These are phyloP conservation scores for Cylindrotheca fusiformis DNA, from an alignment of 108 stramenopile species.

Conservation along the genomic window DNA sequence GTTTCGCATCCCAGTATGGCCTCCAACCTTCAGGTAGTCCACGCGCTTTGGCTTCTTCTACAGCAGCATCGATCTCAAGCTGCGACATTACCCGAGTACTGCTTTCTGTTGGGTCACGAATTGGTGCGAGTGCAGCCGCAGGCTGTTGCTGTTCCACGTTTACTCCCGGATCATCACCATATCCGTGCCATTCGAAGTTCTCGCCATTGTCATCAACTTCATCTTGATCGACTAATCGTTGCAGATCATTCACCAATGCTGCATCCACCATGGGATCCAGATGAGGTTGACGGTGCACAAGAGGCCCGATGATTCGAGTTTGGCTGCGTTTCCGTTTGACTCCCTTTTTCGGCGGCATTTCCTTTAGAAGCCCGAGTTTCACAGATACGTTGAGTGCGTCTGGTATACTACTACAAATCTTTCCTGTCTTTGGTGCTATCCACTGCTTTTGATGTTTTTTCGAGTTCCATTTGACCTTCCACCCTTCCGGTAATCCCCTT, in stretches of 20 bases:
- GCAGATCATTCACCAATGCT: background rate
- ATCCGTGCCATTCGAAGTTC: too few species aligned
- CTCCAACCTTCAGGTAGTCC: constrained; percentile 65
- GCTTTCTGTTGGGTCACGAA: too few species aligned
- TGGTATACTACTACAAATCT: background rate
- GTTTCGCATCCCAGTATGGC: constrained; percentile 47
- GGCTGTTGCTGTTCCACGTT: too few species aligned
- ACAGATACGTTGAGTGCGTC: background rate
- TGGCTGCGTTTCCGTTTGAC: background rate
- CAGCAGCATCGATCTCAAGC: constrained; percentile 34
- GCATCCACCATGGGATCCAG: background rate
- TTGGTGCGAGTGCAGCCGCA: too few species aligned
- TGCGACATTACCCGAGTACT: constrained; percentile 36
- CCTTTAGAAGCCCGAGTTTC: background rate
- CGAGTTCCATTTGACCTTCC: background rate
- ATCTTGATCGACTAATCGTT: background rate
- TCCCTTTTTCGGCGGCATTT: background rate
- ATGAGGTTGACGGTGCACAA: background rate
- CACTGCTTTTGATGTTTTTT: background rate
- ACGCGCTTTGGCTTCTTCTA: constrained; percentile 42
- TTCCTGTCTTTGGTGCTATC: background rate
- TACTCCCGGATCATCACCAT: too few species aligned
- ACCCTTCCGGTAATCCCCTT: background rate
- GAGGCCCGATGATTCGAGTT: background rate
- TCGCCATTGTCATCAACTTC: background rate